Evolutionary conservation across 2,329 filamentous ascomycete genomes (phyloP).

Genomic region (Ophiostoma ulmi): DNA sequence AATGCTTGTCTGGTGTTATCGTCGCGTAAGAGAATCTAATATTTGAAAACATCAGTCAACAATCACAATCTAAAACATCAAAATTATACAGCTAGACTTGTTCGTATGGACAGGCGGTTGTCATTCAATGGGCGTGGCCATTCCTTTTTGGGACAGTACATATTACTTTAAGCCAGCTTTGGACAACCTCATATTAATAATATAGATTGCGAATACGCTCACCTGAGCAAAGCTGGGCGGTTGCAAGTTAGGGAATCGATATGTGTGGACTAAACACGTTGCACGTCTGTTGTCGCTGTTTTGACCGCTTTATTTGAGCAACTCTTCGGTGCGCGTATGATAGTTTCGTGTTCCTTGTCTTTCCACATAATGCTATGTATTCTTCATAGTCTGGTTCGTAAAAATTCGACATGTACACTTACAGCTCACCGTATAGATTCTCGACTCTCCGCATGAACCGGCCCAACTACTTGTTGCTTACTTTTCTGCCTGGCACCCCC

Average conservation of each 20-base stretch:
- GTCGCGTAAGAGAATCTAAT: not conserved
- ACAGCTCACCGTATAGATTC: not conserved
- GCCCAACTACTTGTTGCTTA: not conserved
- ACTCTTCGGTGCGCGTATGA: not conserved
- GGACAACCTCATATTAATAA: not conserved
- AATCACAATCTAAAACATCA: not conserved
- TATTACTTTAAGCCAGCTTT: constrained; percentile 9
- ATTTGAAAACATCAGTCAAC: not conserved
- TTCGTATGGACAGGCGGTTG: constrained; percentile 10
- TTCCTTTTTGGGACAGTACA: constrained; percentile 17
- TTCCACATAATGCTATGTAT: not conserved
- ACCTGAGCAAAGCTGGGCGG: not conserved
- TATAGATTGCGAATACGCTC: not conserved
- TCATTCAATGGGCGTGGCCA: constrained; percentile 26
- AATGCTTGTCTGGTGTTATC: constrained; percentile 4
- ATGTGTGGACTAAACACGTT: not conserved
- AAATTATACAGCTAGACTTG: not conserved
- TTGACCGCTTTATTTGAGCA: constrained; percentile 8
- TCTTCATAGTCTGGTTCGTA: not conserved
- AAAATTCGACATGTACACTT: not conserved
- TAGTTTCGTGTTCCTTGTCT: not conserved
- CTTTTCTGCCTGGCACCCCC: not conserved
- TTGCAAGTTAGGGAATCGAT: not conserved
- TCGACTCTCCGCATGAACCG: not conserved
- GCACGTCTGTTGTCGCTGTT: not conserved